phyloP scores from a whole-genome alignment of 768 basidiomycete species.

The Xanthoconium purpureum region DNA sequence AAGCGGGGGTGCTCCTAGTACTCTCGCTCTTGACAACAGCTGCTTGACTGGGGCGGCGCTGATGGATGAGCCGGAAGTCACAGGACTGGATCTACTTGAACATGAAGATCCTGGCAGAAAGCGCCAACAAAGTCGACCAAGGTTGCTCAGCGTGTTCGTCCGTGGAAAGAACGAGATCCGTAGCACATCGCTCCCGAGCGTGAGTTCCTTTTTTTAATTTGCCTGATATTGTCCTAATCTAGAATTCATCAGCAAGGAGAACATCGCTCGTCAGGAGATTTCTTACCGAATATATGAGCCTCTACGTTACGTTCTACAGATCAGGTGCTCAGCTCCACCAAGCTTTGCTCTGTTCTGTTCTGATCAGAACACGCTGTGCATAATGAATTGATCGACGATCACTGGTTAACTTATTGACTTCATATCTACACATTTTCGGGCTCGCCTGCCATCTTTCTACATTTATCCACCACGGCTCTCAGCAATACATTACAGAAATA shows the following conservation, averaged over 20 bases:
- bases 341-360: too few relatives aligned
- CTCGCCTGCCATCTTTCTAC: background rate
- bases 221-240: background rate
- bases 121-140: constrained; percentile 28
- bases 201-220: constrained; percentile 4
- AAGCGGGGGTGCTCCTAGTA: constrained; percentile 3
- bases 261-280: constrained; percentile 3
- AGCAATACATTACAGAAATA: background rate
- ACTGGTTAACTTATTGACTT: constrained; percentile 8
- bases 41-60: constrained; percentile 32
- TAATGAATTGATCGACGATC: constrained; percentile 1
- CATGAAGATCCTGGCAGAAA: constrained; percentile 10
- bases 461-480: background rate
- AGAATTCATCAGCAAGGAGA: constrained; percentile 3
- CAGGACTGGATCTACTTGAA: constrained; percentile 20
- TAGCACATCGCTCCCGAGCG: constrained; percentile 4
- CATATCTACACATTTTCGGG: background rate
- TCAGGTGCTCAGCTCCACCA: too few relatives aligned
- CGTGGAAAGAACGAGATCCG: constrained; percentile 22
- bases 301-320: background rate
- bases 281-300: background rate
- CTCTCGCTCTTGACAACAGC: background rate
- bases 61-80: constrained; percentile 42
- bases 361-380: background rate
- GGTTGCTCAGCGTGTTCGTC: constrained; percentile 29